These are phyloP conservation scores for Nephelium lappaceum DNA, from an alignment of 345 rosid species.

Conservation along the genomic window DNA sequence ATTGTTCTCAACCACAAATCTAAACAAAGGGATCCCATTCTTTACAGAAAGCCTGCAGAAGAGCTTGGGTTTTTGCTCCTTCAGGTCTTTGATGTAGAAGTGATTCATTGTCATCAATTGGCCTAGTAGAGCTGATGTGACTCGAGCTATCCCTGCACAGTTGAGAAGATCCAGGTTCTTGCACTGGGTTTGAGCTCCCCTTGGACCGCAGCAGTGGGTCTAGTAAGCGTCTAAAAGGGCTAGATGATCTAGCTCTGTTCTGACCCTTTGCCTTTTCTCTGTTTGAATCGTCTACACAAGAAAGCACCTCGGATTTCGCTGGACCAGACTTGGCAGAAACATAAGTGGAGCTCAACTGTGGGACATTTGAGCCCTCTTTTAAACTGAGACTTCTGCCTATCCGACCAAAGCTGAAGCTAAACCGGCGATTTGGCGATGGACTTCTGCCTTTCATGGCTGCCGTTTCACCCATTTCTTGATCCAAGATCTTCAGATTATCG, in stretches of 20 bases:
- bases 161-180: constrained; percentile 40
- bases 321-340: constrained; percentile 62
- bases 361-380: constrained; percentile 59
- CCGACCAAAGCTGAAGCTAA: constrained; percentile 79
- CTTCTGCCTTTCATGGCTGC: constrained; percentile 49
- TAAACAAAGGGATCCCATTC: constrained; percentile 74
- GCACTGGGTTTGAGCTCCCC: constrained; percentile 26
- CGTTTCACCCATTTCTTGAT: constrained; percentile 45
- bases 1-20: constrained; percentile 58
- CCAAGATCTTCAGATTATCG: constrained; percentile 39
- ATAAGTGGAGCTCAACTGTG: constrained; percentile 46
- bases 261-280: constrained; percentile 41
- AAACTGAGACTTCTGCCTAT: constrained; percentile 76
- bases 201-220: constrained; percentile 70
- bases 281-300: constrained; percentile 37
- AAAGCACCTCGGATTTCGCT: constrained; percentile 41
- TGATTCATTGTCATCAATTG: constrained; percentile 25
- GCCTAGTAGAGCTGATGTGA: constrained; percentile 33
- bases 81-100: constrained; percentile 38
- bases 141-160: constrained; percentile 40
- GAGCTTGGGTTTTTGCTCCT: constrained; percentile 50
- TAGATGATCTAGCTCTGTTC: constrained; percentile 58
- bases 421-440: constrained; percentile 63
- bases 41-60: constrained; percentile 56
- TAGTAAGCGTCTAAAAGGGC: constrained; percentile 75